Percentiles rank a stretch among this genome's conserved stretches.
phyloP scores from a whole-genome alignment of 306 rosid genomes.

The Adenanthera pavonina region DNA sequence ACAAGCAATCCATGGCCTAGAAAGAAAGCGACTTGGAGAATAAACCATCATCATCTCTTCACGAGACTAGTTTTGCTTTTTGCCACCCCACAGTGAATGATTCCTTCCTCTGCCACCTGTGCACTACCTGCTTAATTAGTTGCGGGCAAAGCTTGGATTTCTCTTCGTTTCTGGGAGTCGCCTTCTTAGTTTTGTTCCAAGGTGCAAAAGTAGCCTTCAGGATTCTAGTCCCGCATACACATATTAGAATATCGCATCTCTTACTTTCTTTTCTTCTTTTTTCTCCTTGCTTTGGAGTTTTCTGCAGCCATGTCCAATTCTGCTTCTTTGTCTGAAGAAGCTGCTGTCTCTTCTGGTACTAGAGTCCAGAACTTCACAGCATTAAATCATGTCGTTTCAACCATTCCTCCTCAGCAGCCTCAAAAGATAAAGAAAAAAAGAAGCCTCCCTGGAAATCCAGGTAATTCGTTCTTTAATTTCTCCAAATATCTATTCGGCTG shows the following conservation, averaged over 20 bases:
- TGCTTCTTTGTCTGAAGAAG: slow-evolving; percentile 73
- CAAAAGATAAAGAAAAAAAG: slow-evolving; percentile 77
- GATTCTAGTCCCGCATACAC: slow-evolving; percentile 36
- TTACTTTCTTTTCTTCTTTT: slow-evolving; percentile 41
- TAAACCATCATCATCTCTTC: slow-evolving; percentile 59
- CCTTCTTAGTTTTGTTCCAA: slow-evolving; percentile 34
- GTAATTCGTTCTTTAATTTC: slow-evolving; percentile 35
- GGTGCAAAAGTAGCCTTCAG: slow-evolving; percentile 40
- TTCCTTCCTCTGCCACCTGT: slow-evolving; percentile 55
- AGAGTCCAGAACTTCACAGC: slow-evolving; percentile 64
- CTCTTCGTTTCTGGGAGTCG: slow-evolving; percentile 30
- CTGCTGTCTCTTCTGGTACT: slow-evolving; percentile 62
- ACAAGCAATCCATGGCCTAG: slow-evolving; percentile 66
- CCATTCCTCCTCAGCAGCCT: slow-evolving; percentile 48
- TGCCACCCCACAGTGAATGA: slow-evolving; percentile 48
- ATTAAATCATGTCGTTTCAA: slow-evolving; percentile 50
- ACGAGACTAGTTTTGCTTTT: slow-evolving; percentile 48
- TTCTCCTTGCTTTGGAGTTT: slow-evolving; percentile 57
- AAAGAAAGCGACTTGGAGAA: slow-evolving; percentile 66
- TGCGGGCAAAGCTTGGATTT: slow-evolving; percentile 34
- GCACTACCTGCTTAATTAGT: slow-evolving; percentile 11
- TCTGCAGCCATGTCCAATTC: slow-evolving; percentile 77
- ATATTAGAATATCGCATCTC: slow-evolving; percentile 48
- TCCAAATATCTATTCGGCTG: background rate
- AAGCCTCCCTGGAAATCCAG: slow-evolving; percentile 92